Base-by-base conservation (phyloP, 345 rosid genomes). In the Brassica carinata region DNA sequence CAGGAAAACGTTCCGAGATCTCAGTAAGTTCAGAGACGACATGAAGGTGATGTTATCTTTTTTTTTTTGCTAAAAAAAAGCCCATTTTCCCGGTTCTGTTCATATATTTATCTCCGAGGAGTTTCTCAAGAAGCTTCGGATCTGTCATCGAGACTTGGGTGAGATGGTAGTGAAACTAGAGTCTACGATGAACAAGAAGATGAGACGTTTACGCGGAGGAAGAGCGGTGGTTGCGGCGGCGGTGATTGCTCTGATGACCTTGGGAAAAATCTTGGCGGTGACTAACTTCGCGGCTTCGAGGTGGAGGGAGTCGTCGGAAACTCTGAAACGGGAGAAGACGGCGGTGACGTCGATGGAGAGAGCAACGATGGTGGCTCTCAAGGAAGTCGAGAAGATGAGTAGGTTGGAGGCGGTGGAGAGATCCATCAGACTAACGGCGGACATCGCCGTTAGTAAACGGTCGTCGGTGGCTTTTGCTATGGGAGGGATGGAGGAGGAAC, bases 271-370 rank as follows among this genome's bases (percentile, higher is more conserved):
- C n/a, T 2, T 61, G 0, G 48, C 51, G 1, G 0, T 76, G 8
- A 9, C 29, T 0, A 38, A 43, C 10, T 67, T 76, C 14, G 30
- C 26, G 5, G 64, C 34, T 7, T 61, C 64, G 5, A 69, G 14
- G 8, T 77, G 75, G 80, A 61, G 1, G 8, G 61, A 77, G 13
- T 29, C 62, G 1, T 69, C 74, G 0, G 63, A 38, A n/a, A 2
- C 23, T 4, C 6, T 77, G 19, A 77, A 77, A 43, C 69, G 80
- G 13, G 48, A 77, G 2, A 77, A 31, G 11, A 63, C 70, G 1
- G 80, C 70, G 0, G 51, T 77, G 62, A 77, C 34, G 17, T 59
- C 69, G 3, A 77, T 77, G 80, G 80, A 77, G 13, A 38, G 81
- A 48, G 81, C 34, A 23, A 27, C 68, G 3, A 38, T 15, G 61